Evolutionary conservation across 495 filamentous ascomycete genomes (phyloP), one percentile per base, ranked within the genome.

Genomic region (Podospora pseudopauciseta): DNA sequence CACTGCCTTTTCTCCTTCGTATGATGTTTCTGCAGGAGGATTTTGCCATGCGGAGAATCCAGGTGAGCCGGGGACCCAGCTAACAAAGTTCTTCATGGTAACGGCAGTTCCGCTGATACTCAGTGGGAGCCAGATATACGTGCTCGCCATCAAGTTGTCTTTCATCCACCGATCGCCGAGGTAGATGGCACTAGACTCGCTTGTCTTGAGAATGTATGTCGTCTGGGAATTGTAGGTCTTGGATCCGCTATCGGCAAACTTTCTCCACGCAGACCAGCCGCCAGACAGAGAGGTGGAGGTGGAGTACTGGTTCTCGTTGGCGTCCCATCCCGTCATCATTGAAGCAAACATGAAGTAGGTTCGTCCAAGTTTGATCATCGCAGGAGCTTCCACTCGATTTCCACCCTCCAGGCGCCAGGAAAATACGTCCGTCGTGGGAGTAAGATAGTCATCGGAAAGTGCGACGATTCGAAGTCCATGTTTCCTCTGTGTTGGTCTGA

Each of bases 101-200:
- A 82, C 87, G 2, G 75, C 85, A 0, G 82, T 87, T 0, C 87
- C 88, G 19, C 75, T 80, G 71, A 91, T 81, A 4, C 70, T 80
- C 2, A 90, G 77, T 4, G 88, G 89, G 0, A 91, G 81, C 89
- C 89, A 91, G 32, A 91, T 76, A 71, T 91, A 91, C 5, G 87
- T 86, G 55, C 80, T 83, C 26, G 84, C 76, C 81, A 85, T 84
- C 0, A 91, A 80, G 72, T 90, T 88, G 19, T 69, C 67, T 19
- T 79, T 81, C 2, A 85, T 72, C 89, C 89, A 91, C 5, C 89
- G 81, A 76, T 91, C 89, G 61, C 89, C 88, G 80, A 90, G 85
- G 76, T 90, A 91, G 65, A 87, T 86, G 59, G 74, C 76, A n/a
- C 66, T 75, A 64, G 76, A 72, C 60, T 75, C 68, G 67, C 77